A percentile compares a stretch with the other conserved stretches of the same genome.
Conservation (phyloP, 495 filamentous ascomycete genomes). For the Bryoglossum gracile region DNA sequence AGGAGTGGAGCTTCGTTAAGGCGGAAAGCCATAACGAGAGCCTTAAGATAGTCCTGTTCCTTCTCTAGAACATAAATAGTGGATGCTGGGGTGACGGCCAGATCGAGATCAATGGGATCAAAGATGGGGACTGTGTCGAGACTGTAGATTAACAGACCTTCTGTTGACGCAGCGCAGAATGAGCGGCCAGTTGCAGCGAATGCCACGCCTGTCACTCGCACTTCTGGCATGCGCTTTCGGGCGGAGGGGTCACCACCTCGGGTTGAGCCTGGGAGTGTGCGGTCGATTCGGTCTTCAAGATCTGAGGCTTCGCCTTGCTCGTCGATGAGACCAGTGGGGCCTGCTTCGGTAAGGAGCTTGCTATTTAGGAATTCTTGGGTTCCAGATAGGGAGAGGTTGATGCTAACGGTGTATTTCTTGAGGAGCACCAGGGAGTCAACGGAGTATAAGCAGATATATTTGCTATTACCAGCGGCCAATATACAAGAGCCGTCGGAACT, state of each 20-base stretch:
- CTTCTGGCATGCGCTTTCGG: conserved; percentile 68
- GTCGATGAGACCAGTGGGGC: conserved; percentile 74
- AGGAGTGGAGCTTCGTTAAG: conserved; percentile 75
- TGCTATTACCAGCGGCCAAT: conserved; percentile 87
- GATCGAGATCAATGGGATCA: conserved; percentile 93
- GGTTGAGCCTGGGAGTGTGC: conserved; percentile 78
- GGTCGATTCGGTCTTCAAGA: conserved; percentile 74
- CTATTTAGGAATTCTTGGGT: conserved; percentile 97
- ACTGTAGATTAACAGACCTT: conserved; percentile 88
- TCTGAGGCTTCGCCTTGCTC: conserved; percentile 84
- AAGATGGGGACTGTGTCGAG: conserved; percentile 75
- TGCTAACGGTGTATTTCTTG: conserved; percentile 88
- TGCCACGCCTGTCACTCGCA: conserved; percentile 75
- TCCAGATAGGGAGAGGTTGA: conserved; percentile 88
- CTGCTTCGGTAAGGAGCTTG: conserved; percentile 81
- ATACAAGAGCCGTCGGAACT: conserved; percentile 87
- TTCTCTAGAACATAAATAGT: conserved; percentile 67
- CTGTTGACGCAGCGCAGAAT: conserved; percentile 92
- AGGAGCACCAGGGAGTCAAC: conserved; percentile 81
- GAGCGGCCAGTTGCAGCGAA: conserved; percentile 84
- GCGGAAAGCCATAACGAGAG: conserved; percentile 93
- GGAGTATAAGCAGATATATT: conserved; percentile 95
- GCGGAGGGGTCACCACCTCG: conserved; percentile 72
- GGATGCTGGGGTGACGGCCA: conserved; percentile 77
- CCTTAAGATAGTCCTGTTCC: conserved; percentile 78